Evolutionary conservation across 441 rosid species (phyloP), one percentile per base, ranked within the genome.

Genomic region (Adansonia rubrostipa): DNA sequence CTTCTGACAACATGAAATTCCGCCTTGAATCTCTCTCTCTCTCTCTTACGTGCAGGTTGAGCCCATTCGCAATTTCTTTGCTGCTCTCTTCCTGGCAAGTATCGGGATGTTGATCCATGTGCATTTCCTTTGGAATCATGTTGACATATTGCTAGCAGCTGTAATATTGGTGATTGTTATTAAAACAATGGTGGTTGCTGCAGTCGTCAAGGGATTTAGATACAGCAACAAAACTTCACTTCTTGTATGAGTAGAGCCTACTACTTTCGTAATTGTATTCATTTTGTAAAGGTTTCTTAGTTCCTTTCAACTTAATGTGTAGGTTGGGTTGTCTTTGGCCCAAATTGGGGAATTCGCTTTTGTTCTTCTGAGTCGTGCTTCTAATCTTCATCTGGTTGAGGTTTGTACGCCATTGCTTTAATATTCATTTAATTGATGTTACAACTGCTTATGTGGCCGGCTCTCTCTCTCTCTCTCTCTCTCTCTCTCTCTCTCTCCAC

Each of bases 321-420:
- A 96, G 99, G 99, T 94, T 83, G 99, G 99, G 77, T 89, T 96
- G 94, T 92, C 98, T 60, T 88, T 96, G 76, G 99, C 99, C 8
- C 98, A 96, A 83, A 96, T 96, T 81, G 98, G 99, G 77, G 99
- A 96, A 80, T 96, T 94, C 63, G 97, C 99, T 62, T 96, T 96
- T 86, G 99, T 96, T 86, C 94, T 96, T 54, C 90, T 96, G 75
- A 94, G 98, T 78, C 93, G 99, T 36, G 99, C 99, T 81, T 96
- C 97, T 85, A 96, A 96, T 88, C 92, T 93, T 84, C 95, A 88
- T 83, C 90, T 96, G 58, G 91, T 96, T 81, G 98, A 94, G 96
- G 99, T 96, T 79, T 75, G 88, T 78, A 69, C 9, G 33, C 9
- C 19, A 15, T 24, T 24, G 11, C 60, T 65, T 45, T 75, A 51